Evolutionary conservation across 164 flowering plant genomes (phyloP), one percentile per base, ranked within the genome.

Genomic region (Dillenia turbinata): DNA sequence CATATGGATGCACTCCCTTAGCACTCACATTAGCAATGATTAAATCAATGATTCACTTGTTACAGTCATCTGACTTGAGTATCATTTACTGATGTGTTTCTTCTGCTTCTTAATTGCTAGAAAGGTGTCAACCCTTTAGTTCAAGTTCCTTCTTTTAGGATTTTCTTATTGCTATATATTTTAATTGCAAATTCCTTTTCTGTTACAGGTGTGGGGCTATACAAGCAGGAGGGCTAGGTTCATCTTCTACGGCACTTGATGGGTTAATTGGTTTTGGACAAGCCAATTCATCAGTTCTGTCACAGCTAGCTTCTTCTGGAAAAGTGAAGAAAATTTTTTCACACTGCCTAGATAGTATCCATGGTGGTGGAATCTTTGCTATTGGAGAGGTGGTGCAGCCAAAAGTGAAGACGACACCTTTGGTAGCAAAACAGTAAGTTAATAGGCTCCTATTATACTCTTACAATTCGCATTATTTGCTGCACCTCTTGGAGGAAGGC

Each of bases 221-320:
- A 66, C 96, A 89, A 77, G 79, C 92, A 64, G 98, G 92, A 43
- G 86, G 81, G 59, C 78, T 90, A 16, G 94, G 89, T 59, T 47
- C 86, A 58, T 69, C 90, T 48, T 62, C 70, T 62, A 88, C 74
- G 47, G 98, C 95, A 56, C 81, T 89, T 66, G 97, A 94, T 83
- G 98, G 98, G 24, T 83, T 94, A 53, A 68, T 94, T 72, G 99
- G 99, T 56, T 91, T 94, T 81, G 99, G 99, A 61, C 90, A 88
- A 73, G 66, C 95, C 64, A 91, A 94, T 78, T 74, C 95, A 12
- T 94, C 99, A 24, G 66, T 88, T 84, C 65, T 94, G 73, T 89
- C 98, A 52, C 98, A 94, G 77, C 74, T 94, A 49, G 90, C 97
- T 67, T 71, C 89, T 48, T 48, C 88, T 59, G 96, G 95, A 64